Conservation (phyloP, 2,329 filamentous ascomycete species). For the Fusarium haematococcum region DNA sequence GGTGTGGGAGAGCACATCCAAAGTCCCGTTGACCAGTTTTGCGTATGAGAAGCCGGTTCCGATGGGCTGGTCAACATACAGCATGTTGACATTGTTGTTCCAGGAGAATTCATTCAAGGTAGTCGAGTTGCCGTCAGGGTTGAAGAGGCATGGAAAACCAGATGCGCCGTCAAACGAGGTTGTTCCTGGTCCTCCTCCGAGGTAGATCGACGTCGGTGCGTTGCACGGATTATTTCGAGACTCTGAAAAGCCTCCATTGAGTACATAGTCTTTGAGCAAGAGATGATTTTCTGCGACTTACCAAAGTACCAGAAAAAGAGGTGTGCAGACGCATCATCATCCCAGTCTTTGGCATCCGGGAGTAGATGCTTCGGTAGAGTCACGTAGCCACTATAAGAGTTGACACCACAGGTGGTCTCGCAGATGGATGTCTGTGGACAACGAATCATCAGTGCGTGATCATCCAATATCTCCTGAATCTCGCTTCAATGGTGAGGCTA, state of each 20-base stretch:
- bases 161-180: constrained; percentile 72
- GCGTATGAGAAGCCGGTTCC: constrained; percentile 72
- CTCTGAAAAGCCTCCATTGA: constrained; percentile 23
- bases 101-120: constrained; percentile 68
- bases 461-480: rapidly evolving
- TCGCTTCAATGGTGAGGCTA: background rate
- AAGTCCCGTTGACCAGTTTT: constrained; percentile 61
- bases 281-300: background rate
- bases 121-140: constrained; percentile 63
- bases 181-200: constrained; percentile 73
- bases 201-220: constrained; percentile 61
- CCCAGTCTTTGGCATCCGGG: constrained; percentile 42
- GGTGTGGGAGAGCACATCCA: constrained; percentile 58
- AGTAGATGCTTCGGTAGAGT: constrained; percentile 36
- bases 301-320: constrained; percentile 60
- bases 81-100: constrained; percentile 62
- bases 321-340: constrained; percentile 32
- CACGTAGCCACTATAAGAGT: constrained; percentile 41
- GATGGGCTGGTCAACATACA: constrained; percentile 69
- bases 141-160: constrained; percentile 61
- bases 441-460: background rate
- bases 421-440: constrained; percentile 32
- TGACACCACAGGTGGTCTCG: constrained; percentile 39
- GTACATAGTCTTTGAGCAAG: background rate
- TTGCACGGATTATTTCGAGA: constrained; percentile 46